A percentile compares a stretch with the other conserved stretches of the same genome.
These are phyloP conservation scores for Phytophthora brassicae DNA, from an alignment of 352 stramenopile species.

Conservation along the genomic window DNA sequence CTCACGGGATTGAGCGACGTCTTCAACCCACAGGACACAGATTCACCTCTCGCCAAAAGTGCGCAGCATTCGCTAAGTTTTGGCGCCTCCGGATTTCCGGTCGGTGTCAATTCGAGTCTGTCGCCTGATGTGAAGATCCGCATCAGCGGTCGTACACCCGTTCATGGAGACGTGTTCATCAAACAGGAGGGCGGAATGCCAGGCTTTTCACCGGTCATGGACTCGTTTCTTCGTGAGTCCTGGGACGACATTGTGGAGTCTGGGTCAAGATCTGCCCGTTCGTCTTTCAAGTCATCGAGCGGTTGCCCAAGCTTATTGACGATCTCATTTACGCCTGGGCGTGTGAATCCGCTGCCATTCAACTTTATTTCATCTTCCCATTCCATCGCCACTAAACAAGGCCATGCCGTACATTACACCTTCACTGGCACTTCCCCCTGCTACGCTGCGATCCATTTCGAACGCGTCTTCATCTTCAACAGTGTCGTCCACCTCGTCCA, in stretches of 20 bases:
- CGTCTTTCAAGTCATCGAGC: constrained; percentile 25
- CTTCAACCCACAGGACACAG: constrained; percentile 37
- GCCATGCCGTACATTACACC: constrained; percentile 18
- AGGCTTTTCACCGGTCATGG: constrained; percentile 54
- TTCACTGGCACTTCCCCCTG: constrained; percentile 24
- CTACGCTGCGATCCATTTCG: constrained; percentile 24
- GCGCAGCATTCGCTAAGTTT: constrained; percentile 1
- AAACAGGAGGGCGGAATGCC: constrained; percentile 42
- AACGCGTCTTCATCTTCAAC: constrained; percentile 30
- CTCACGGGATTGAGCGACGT: constrained; percentile 46
- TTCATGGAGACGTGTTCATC: constrained; percentile 32
- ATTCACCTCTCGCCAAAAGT: constrained; percentile 18
- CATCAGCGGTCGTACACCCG: constrained; percentile 22
- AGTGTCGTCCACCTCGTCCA: constrained; percentile 26
- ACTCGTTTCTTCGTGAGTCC: constrained; percentile 60
- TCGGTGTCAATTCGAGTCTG: constrained; percentile 17
- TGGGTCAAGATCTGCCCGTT: constrained; percentile 24
- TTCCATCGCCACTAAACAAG: constrained; percentile 21
- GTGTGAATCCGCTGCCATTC: constrained; percentile 33
- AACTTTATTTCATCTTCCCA: constrained; percentile 28
- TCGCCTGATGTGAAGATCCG: constrained; percentile 47
- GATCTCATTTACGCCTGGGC: constrained; percentile 20
- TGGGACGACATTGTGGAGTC: constrained; percentile 52
- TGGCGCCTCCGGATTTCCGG: neutral
- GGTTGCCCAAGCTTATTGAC: constrained; percentile 13